These are phyloP conservation scores for Cnidoscolus chayamansa DNA, from an alignment of 441 rosid species.

Conservation along the genomic window DNA sequence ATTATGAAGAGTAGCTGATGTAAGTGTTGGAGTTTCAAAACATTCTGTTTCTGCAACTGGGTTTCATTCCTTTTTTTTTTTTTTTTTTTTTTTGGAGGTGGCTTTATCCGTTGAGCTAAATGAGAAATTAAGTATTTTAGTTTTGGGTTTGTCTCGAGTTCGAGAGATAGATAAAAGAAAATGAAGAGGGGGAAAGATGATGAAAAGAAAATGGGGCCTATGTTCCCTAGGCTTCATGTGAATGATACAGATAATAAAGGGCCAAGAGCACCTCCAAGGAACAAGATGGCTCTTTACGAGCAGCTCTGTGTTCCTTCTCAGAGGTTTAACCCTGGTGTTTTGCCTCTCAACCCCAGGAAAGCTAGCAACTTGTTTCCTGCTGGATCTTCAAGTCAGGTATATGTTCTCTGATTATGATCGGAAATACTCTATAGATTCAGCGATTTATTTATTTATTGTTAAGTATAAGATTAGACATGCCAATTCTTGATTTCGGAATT, in stretches of 20 bases:
- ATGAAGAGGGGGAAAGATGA: slow-evolving; percentile 76
- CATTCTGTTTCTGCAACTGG: slow-evolving; percentile 11
- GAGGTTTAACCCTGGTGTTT: slow-evolving; percentile 45
- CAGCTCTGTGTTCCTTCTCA: slow-evolving; percentile 84
- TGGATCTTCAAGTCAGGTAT: slow-evolving; percentile 54
- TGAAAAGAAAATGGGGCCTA: slow-evolving; percentile 60
- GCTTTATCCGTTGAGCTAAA: slow-evolving; percentile 9
- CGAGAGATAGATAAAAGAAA: slow-evolving; percentile 3
- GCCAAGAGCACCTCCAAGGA: slow-evolving; percentile 95
- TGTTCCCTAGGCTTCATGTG: slow-evolving; percentile 90
- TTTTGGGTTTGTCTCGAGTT: slow-evolving; percentile 22
- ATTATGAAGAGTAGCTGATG: slow-evolving; percentile 1
- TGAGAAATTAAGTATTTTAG: neutral
- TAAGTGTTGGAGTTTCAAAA: slow-evolving; percentile 3
- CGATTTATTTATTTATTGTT: neutral
- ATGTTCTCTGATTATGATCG: slow-evolving; percentile 11
- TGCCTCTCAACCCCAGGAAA: slow-evolving; percentile 32
- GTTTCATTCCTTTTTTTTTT: slow-evolving; percentile 4
- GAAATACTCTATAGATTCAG: neutral
- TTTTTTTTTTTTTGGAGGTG: neutral
- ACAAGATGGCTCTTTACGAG: slow-evolving; percentile 97
- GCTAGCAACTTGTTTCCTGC: slow-evolving; percentile 39
- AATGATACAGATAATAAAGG: slow-evolving; percentile 86
- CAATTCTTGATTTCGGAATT: slow-evolving; percentile 2
- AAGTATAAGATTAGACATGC: neutral